Percentiles rank a stretch among this genome's conserved stretches.
These are phyloP conservation scores for Jimgerdemannia flammicorona DNA, from an alignment of 192 early-diverging fungal species.

Conservation along the genomic window DNA sequence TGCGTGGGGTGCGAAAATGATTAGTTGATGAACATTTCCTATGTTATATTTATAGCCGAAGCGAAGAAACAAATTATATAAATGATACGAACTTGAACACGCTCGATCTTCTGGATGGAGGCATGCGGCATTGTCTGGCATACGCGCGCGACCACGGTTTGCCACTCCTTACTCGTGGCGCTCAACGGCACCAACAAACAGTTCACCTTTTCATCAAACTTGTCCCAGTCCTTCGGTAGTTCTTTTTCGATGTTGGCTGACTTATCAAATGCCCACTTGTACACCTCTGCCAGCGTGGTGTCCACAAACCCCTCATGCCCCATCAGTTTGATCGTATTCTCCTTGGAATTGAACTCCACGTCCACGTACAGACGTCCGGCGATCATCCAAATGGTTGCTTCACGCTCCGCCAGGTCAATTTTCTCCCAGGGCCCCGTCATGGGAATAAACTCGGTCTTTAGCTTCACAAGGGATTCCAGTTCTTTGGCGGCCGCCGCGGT, in stretches of 20 bases:
- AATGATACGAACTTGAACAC: neutral
- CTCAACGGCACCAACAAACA: neutral
- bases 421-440: neutral
- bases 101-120: neutral
- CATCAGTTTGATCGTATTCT: neutral
- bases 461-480: neutral
- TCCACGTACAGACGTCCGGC: neutral
- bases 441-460: neutral
- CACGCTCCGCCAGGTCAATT: neutral
- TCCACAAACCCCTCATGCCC: neutral
- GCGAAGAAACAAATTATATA: too few relatives aligned
- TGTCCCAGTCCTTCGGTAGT: neutral
- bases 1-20: neutral
- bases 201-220: neutral
- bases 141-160: neutral
- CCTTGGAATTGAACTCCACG: neutral
- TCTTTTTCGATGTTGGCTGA: neutral
- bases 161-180: neutral
- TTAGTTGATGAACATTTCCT: neutral
- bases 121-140: neutral
- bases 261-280: neutral
- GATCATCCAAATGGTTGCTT: neutral
- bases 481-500: neutral
- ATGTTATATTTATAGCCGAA: neutral
- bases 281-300: neutral